Percentiles rank a stretch among this genome's conserved stretches.
phyloP scores from a whole-genome alignment of 768 basidiomycete species.

The Macrolepiota dolichaula region DNA sequence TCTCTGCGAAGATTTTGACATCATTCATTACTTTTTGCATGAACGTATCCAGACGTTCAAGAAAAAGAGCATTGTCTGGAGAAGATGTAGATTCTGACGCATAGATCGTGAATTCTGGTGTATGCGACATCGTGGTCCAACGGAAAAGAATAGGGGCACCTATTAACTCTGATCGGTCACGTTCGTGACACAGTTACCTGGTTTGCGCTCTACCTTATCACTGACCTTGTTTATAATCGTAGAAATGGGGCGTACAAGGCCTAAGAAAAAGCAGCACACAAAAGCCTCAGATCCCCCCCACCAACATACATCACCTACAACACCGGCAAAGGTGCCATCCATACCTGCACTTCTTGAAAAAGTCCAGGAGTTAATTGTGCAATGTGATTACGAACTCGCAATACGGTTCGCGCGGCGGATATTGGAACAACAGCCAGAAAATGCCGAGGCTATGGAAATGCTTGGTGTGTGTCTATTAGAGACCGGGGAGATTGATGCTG shows the following conservation, averaged over 20 bases:
- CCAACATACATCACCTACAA: constrained; percentile 16
- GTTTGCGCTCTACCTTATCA: too few relatives aligned
- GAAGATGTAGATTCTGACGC: constrained; percentile 18
- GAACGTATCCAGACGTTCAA: constrained; percentile 62
- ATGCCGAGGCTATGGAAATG: constrained; percentile 75
- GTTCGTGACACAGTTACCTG: too few relatives aligned
- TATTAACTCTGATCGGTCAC: neutral
- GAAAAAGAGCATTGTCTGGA: constrained; percentile 49
- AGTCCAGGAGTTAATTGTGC: constrained; percentile 74
- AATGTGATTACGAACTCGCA: constrained; percentile 85
- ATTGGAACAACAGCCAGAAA: constrained; percentile 57
- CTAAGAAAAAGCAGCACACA: constrained; percentile 41
- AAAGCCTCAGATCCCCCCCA: constrained; percentile 27
- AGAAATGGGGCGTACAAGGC: constrained; percentile 53
- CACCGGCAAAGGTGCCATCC: constrained; percentile 34
- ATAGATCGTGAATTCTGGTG: constrained; percentile 26
- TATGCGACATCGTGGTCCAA: constrained; percentile 5
- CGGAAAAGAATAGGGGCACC: neutral
- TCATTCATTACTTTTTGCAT: constrained; percentile 56
- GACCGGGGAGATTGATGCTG: constrained; percentile 69
- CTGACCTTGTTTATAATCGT: neutral
- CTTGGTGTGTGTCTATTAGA: constrained; percentile 79
- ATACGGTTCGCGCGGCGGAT: constrained; percentile 66
- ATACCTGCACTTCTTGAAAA: constrained; percentile 64
- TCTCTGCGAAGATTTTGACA: constrained; percentile 56